Base-by-base conservation (phyloP, 352 stramenopile species). In the Phytophthora pistaciae region DNA sequence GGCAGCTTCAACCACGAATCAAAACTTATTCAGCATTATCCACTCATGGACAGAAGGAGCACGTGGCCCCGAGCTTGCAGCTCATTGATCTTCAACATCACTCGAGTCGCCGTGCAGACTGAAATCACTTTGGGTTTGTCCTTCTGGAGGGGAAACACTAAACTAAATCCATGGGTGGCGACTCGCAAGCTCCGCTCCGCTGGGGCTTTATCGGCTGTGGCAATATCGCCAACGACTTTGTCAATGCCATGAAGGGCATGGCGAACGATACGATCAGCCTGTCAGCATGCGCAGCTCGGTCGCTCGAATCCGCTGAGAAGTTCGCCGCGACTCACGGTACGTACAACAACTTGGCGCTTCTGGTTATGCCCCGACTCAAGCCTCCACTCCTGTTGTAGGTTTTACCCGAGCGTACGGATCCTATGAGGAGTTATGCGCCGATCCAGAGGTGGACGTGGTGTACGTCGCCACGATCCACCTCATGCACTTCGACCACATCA, bases 381-480 rank as follows among this genome's bases (percentile, higher is more conserved):
- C 10, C 13, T 42, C 36, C 36, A 2, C 10, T 42, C 31, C 5
- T 21, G 46, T 31, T 56, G 50, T 20, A 91, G 80, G 74, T 14
- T 82, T 96, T 71, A 57, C 79, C 11, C 78, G 52, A 7, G 72
- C 78, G 9, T 94, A 97, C 69, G 91, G 78, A 8, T 92, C 82
- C 44, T 98, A 98, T 69, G 83, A 93, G n/a, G 87, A 83, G 59
- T 66, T 98, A 11, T 79, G 80, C 23, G 50, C 68, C 8, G 90
- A 98, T 75, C 60, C 80, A 6, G 70, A 87, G 6, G 84, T 98
- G 21, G 89, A 98, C 53, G 85, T 97, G 36, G 85, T 97, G n/a
- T 98, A 98, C 66, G 79, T 98, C 27, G 92, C 81, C 38, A 98
- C 93, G 53, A 72, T 98, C 21, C 90, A 98, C 77, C 78, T 84